Evolutionary conservation across 164 flowering plant genomes (phyloP).

Genomic region (Buxus sempervirens): DNA sequence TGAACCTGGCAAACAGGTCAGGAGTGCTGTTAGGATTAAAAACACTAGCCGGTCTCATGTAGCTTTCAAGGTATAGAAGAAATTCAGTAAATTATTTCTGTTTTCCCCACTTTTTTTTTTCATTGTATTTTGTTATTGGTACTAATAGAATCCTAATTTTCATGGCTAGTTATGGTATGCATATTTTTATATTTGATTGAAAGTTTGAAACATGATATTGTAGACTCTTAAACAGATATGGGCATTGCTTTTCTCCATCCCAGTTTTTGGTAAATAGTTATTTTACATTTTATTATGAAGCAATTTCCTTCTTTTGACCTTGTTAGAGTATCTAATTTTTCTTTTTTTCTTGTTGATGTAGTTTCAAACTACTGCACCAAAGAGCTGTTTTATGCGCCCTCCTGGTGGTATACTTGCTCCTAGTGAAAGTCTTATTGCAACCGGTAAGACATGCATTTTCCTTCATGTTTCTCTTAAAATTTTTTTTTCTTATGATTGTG

Average conservation of each 20-base stretch:
- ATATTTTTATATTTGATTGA: neutral
- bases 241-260: neutral
- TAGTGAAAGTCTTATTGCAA: slow-evolving; percentile 68
- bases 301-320: neutral
- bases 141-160: neutral
- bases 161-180: neutral
- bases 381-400: slow-evolving; percentile 92
- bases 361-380: slow-evolving; percentile 99
- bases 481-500: neutral
- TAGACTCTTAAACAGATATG: neutral
- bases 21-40: slow-evolving; percentile 79
- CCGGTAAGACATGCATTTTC: slow-evolving; percentile 41
- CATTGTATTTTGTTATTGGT: neutral
- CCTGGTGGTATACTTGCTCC: slow-evolving; percentile 78
- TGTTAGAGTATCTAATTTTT: neutral
- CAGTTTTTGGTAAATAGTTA: neutral
- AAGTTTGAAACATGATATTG: neutral
- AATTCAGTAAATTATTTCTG: neutral
- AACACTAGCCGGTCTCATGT: slow-evolving; percentile 82
- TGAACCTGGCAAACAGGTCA: slow-evolving; percentile 92
- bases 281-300: neutral
- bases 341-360: slow-evolving; percentile 16
- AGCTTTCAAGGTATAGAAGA: slow-evolving; percentile 72
- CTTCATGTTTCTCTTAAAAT: neutral
- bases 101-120: neutral